Evolutionary conservation across 2,329 filamentous ascomycete species (phyloP).

Genomic region (Trichophyton schoenleinii): DNA sequence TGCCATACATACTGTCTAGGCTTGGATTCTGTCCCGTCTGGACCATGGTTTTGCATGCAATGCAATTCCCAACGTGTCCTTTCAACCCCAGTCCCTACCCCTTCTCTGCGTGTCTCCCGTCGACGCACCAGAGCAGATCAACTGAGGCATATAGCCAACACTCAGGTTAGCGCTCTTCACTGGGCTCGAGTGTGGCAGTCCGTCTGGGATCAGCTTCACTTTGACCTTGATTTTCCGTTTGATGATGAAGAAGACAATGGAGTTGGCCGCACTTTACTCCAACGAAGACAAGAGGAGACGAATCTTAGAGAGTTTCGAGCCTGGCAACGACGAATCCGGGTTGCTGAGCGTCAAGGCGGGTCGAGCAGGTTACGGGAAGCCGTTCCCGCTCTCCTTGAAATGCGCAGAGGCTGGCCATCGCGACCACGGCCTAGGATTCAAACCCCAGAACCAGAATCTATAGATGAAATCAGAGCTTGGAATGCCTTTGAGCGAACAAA

Average conservation of each 20-base stretch:
- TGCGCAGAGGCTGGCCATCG: conserved; percentile 32
- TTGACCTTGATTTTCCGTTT: conserved; percentile 78
- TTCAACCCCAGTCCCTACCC: conserved; percentile 24
- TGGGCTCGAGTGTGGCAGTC: conserved; percentile 79
- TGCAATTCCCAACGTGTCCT: conserved; percentile 46
- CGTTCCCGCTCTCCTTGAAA: conserved; percentile 48
- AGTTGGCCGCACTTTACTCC: conserved; percentile 45
- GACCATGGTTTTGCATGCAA: conserved; percentile 82
- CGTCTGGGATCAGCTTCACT: conserved; percentile 64
- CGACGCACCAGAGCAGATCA: conserved; percentile 37
- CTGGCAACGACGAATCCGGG: conserved; percentile 73
- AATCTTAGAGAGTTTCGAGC: conserved; percentile 49
- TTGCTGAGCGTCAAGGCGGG: conserved; percentile 68
- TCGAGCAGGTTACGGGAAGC: conserved; percentile 59
- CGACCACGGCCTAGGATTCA: conserved; percentile 29
- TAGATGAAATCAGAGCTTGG: conserved; percentile 77
- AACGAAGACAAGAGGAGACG: conserved; percentile 35
- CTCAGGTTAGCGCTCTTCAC: conserved; percentile 39
- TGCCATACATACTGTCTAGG: conserved; percentile 91
- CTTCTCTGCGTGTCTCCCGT: conserved; percentile 23
- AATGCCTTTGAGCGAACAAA: conserved; percentile 77
- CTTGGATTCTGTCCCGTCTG: conserved; percentile 60
- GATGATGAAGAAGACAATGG: conserved; percentile 50
- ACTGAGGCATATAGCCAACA: conserved; percentile 28
- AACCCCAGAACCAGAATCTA: conserved; percentile 52